phyloP scores from a whole-genome alignment of 2,329 filamentous ascomycete genomes.

The Amauroascus niger region DNA sequence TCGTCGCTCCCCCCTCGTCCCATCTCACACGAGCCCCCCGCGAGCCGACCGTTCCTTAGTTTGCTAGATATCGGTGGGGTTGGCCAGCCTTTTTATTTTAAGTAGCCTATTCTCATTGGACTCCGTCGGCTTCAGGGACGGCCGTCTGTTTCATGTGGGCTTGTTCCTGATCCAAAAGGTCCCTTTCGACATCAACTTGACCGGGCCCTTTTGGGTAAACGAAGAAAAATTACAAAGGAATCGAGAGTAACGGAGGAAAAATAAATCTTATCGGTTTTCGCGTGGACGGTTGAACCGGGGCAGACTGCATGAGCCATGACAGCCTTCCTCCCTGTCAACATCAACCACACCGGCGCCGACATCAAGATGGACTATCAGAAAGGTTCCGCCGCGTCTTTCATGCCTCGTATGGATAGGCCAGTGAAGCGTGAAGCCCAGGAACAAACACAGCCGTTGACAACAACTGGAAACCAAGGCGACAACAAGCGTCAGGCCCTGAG shows the following conservation, averaged over 20 bases:
- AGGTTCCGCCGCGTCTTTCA: slow-evolving; percentile 37
- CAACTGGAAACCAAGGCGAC: neutral
- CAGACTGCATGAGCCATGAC: slow-evolving; percentile 39
- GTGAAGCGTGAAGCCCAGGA: slow-evolving; percentile 31
- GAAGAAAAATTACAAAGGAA: neutral
- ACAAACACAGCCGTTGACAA: neutral
- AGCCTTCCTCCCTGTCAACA: slow-evolving; percentile 53
- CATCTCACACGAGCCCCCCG: neutral
- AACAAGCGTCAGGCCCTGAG: neutral
- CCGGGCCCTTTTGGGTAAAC: neutral
- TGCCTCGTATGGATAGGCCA: slow-evolving; percentile 41
- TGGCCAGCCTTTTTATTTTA: slow-evolving; percentile 1
- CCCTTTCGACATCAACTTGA: neutral
- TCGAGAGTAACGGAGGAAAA: neutral
- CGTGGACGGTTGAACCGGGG: neutral
- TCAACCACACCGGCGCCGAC: slow-evolving; percentile 34
- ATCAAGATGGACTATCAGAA: slow-evolving; percentile 23
- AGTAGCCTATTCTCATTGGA: slow-evolving; percentile 3
- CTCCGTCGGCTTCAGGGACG: neutral
- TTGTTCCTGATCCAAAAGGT: slow-evolving; percentile 2
- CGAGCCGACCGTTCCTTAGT: neutral
- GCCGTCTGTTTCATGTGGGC: neutral
- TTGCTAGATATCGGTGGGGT: slow-evolving; percentile 1
- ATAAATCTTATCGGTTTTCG: neutral
- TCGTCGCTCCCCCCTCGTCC: neutral